Evolutionary conservation across 768 basidiomycete genomes (phyloP).

Genomic region (Trametes gibbosa): DNA sequence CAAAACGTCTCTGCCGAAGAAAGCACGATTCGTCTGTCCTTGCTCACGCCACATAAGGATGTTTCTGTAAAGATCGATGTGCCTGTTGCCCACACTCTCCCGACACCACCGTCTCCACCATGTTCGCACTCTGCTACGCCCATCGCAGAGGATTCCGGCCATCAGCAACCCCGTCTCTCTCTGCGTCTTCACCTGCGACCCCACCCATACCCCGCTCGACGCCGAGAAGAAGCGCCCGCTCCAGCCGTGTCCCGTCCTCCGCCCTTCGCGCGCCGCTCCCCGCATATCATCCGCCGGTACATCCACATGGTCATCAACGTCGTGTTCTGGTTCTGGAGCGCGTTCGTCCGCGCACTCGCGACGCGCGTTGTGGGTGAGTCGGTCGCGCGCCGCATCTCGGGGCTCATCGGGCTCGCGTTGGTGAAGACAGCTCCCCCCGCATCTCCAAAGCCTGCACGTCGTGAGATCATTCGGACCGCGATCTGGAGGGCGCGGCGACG

Average conservation of each 20-base stretch:
- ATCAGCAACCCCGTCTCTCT: neutral
- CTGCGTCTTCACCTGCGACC: neutral
- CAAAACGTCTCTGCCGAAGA: slow-evolving; percentile 4
- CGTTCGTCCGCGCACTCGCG: slow-evolving; percentile 3
- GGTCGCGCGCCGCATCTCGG: neutral
- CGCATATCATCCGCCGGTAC: slow-evolving; percentile 13
- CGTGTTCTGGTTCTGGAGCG: slow-evolving; percentile 18
- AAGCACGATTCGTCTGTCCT: slow-evolving; percentile 1
- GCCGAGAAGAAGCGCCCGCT: neutral
- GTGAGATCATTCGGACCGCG: neutral
- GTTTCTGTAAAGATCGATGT: neutral
- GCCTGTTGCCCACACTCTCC: slow-evolving; percentile 10
- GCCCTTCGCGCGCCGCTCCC: slow-evolving; percentile 8
- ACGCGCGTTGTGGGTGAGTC: slow-evolving; percentile 9
- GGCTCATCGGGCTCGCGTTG: slow-evolving; percentile 5
- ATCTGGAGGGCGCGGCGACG: neutral
- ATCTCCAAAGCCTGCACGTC: neutral
- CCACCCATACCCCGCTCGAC: neutral
- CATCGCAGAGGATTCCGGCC: neutral
- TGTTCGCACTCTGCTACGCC: neutral
- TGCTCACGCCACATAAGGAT: slow-evolving; percentile 15
- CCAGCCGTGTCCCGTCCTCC: neutral
- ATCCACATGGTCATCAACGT: slow-evolving; percentile 13
- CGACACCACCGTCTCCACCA: slow-evolving; percentile 26
- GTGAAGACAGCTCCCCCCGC: slow-evolving; percentile 4